Evolutionary conservation across 345 rosid species (phyloP), one percentile per base, ranked within the genome.

Genomic region (Hypericum androsaemum): DNA sequence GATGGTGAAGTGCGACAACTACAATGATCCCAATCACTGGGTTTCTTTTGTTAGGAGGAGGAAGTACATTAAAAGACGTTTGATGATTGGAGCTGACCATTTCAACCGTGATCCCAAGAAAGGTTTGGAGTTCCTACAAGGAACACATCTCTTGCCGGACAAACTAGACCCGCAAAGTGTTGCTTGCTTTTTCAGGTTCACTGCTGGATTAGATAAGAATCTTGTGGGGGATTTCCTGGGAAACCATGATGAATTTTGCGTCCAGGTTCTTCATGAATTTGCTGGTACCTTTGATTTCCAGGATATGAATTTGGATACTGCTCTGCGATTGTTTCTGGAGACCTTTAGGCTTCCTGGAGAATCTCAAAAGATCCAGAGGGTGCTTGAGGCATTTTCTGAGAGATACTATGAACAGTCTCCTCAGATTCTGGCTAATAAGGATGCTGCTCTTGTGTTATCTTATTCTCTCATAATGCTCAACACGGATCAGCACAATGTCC

Each of bases 41-140:
- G 95, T 92, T 60, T 81, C 88, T 46, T 88, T 92, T 73, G 94
- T 81, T 58, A 86, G 94, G 5, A 72, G 86, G 67, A 85, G 86
- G 67, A 92, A 88, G 74, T 85, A 83, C 65, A 88, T 88, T 53
- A 92, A 92, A 76, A 88, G 97, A 73, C 81, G 95, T 68, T 76
- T 92, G 64, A 92, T 88, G 97, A 85, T 92, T 65, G 99, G 99
- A 60, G 99, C 97, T 60, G 97, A 92, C 80, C 99, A 92, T 70
- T 92, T 92, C 59, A 92, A 92, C 70, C 90, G 99, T 66, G 97
- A 92, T 57, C 97, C 99, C 3, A 88, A 92, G 83, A 92, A 92
- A 67, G 98, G 99, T 62, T 65, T 92, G 61, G 97, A 92, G 70
- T 88, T 83, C 73, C 99, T 92, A 39, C 99, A 92, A 76, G 99